Evolutionary conservation across 495 filamentous ascomycete species (phyloP).

Genomic region (Talaromyces trachyspermus): DNA sequence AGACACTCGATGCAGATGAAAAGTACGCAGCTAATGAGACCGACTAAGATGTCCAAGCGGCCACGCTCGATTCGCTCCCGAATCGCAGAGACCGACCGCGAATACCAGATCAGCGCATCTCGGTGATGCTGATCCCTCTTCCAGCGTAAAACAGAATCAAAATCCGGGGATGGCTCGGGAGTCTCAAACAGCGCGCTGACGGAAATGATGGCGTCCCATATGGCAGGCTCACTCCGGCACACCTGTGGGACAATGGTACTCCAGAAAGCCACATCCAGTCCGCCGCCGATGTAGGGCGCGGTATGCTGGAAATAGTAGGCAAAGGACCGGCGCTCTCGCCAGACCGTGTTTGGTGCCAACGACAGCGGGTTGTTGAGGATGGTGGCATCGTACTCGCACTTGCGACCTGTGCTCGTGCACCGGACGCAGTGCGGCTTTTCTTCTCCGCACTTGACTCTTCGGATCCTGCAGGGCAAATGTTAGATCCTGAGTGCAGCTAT

Average conservation of each 20-base stretch:
- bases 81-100: slow-evolving; percentile 42
- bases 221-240: slow-evolving; percentile 47
- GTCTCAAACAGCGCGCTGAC: slow-evolving; percentile 48
- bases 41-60: slow-evolving; percentile 23
- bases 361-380: slow-evolving; percentile 14
- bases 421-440: slow-evolving; percentile 39
- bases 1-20: slow-evolving; percentile 54
- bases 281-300: slow-evolving; percentile 29
- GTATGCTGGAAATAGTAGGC: slow-evolving; percentile 32
- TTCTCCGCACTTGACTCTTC: slow-evolving; percentile 53
- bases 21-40: slow-evolving; percentile 47
- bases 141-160: slow-evolving; percentile 2
- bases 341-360: slow-evolving; percentile 19
- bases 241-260: slow-evolving; percentile 47
- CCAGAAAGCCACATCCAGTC: slow-evolving; percentile 50
- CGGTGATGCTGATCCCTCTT: slow-evolving; percentile 36
- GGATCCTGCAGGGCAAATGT: no score
- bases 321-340: slow-evolving; percentile 33
- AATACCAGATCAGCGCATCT: slow-evolving; percentile 34
- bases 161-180: slow-evolving; percentile 15
- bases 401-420: slow-evolving; percentile 44
- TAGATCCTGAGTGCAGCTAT: slow-evolving; percentile 8
- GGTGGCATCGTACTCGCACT: slow-evolving; percentile 32
- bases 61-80: slow-evolving; percentile 35
- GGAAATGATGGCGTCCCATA: slow-evolving; percentile 50